A percentile compares a stretch with the other conserved stretches of the same genome.
These are phyloP conservation scores for Kuraishia ogatae DNA, from an alignment of 805 yeast genomes.

Conservation along the genomic window DNA sequence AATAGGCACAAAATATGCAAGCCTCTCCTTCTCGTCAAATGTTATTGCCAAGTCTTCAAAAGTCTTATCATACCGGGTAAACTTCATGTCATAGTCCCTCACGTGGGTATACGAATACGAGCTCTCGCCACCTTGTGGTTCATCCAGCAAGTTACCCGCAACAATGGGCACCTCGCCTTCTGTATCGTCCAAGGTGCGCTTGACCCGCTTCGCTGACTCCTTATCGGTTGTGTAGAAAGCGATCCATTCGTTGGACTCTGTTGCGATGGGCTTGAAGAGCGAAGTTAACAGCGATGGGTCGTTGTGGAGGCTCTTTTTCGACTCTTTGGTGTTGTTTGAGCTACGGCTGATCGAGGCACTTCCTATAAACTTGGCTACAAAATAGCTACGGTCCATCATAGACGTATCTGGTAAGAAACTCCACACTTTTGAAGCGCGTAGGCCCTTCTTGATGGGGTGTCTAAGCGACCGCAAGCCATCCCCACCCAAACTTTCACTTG, in stretches of 20 bases:
- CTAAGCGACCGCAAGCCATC: constrained; percentile 34
- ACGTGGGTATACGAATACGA: constrained; percentile 40
- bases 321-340: constrained; percentile 24
- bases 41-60: constrained; percentile 62
- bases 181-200: constrained; percentile 34
- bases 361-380: constrained; percentile 54
- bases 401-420: constrained; percentile 84
- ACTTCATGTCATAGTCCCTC: constrained; percentile 75
- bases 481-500: constrained; percentile 33
- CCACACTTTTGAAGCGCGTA: constrained; percentile 73
- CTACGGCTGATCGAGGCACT: constrained; percentile 40
- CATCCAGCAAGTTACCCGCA: constrained; percentile 11
- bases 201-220: constrained; percentile 30
- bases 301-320: constrained; percentile 17
- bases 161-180: constrained; percentile 27
- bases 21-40: constrained; percentile 42
- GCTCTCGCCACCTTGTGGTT: constrained; percentile 13
- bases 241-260: constrained; percentile 68
- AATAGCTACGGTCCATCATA: constrained; percentile 73
- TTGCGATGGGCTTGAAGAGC: constrained; percentile 65
- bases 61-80: constrained; percentile 31
- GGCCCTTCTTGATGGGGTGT: constrained; percentile 73
- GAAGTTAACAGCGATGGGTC: constrained; percentile 42
- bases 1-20: constrained; percentile 73
- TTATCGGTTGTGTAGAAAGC: constrained; percentile 50